Evolutionary conservation across 2,329 filamentous ascomycete species (phyloP).

Genomic region (Rutstroemia sp.): DNA sequence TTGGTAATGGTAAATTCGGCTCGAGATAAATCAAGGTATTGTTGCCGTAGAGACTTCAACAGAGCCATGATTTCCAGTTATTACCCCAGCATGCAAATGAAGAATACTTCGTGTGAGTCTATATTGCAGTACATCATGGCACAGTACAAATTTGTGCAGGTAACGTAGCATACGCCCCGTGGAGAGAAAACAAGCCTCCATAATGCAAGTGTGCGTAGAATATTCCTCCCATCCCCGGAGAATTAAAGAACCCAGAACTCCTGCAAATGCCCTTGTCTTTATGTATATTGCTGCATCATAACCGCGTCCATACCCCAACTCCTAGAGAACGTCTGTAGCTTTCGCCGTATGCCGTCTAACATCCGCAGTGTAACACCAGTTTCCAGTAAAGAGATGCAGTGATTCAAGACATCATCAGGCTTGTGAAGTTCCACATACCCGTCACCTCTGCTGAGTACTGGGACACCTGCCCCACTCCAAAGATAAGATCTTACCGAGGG

Average conservation of each 20-base stretch:
- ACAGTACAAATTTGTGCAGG: neutral
- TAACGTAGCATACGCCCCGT: neutral
- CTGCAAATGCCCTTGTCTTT: constrained; percentile 27
- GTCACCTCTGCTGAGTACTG: constrained; percentile 43
- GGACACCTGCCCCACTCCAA: constrained; percentile 44
- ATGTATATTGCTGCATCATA: constrained; percentile 13
- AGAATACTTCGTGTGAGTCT: neutral
- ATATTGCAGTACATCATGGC: neutral
- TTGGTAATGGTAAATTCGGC: too few species aligned
- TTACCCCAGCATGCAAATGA: neutral
- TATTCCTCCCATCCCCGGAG: neutral
- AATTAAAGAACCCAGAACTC: neutral
- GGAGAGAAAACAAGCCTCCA: neutral
- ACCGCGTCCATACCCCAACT: constrained; percentile 23
- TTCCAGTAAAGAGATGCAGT: constrained; percentile 45
- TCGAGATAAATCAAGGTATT: too few species aligned
- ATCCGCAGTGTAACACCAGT: constrained; percentile 44
- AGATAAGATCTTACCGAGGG: constrained; percentile 43
- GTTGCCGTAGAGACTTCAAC: too few species aligned
- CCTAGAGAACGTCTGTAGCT: constrained; percentile 37
- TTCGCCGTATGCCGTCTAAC: constrained; percentile 46
- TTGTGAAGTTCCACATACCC: constrained; percentile 38
- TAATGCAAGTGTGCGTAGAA: neutral
- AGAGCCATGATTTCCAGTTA: neutral
- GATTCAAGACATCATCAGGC: constrained; percentile 39